A percentile compares a stretch with the other conserved stretches of the same genome.
These are phyloP conservation scores for Pseudonitzschia multistriata DNA, from an alignment of 108 stramenopile genomes.

Conservation along the genomic window DNA sequence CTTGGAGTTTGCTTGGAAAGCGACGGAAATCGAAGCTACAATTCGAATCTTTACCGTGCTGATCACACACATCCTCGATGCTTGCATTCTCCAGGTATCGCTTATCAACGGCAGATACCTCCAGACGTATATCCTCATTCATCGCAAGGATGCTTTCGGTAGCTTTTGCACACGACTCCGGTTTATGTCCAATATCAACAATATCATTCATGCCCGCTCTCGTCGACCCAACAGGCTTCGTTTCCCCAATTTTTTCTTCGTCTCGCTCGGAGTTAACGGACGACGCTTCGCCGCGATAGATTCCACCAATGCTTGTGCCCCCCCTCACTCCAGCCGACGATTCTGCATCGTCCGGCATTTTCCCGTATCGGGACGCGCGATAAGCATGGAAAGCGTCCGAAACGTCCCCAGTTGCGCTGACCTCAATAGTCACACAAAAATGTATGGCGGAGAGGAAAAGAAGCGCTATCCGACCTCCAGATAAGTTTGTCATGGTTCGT, in stretches of 20 bases:
- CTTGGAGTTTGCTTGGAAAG: not conserved
- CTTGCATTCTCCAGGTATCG: constrained; percentile 17
- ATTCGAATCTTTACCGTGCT: not conserved
- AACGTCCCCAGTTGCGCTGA: no score
- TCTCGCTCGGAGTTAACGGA: not conserved
- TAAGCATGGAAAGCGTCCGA: no score
- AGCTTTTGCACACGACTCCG: not conserved
- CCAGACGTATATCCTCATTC: constrained; percentile 7
- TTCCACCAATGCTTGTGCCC: no score
- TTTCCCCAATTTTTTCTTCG: not conserved
- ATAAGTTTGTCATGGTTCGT: no score
- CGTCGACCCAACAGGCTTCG: not conserved
- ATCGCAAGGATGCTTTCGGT: not conserved
- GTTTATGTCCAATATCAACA: not conserved
- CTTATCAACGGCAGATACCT: not conserved
- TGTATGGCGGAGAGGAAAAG: no score
- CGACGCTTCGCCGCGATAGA: not conserved
- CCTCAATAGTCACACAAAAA: no score
- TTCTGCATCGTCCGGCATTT: no score
- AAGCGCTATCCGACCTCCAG: no score
- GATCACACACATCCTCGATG: not conserved
- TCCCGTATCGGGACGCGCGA: no score
- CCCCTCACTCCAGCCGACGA: no score
- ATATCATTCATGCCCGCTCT: not conserved
- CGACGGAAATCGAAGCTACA: constrained; percentile 6